phyloP scores from a whole-genome alignment of 164 flowering plant genomes.

The Chimonanthus salicifolius region DNA sequence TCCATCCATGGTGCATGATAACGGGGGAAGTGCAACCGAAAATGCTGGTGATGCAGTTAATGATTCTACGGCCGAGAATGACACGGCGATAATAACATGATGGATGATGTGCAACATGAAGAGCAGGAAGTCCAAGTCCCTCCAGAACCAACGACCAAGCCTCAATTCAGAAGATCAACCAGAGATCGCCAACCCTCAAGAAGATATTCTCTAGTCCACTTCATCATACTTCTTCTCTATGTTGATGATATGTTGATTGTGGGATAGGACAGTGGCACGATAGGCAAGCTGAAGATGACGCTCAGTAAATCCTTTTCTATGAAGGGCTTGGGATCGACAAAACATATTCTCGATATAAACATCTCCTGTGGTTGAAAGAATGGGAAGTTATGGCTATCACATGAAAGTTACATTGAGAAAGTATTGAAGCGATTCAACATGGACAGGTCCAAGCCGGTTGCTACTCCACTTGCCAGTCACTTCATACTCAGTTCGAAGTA shows the following conservation, averaged over 20 bases:
- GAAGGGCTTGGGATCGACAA: constrained; percentile 2
- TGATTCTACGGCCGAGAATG: background rate
- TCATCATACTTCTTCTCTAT: background rate
- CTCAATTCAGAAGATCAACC: background rate
- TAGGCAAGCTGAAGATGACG: background rate
- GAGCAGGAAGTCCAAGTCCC: background rate
- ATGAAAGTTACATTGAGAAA: constrained; percentile 3
- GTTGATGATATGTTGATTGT: constrained; percentile 8
- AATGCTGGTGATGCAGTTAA: background rate
- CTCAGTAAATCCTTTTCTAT: background rate
- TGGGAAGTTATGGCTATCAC: background rate
- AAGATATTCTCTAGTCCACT: background rate
- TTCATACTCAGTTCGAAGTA: background rate
- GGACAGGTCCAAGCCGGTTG: background rate
- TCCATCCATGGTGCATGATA: background rate
- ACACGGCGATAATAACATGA: background rate
- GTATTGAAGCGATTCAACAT: constrained; percentile 2
- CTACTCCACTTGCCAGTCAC: background rate
- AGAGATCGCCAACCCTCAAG: background rate
- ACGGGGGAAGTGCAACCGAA: background rate
- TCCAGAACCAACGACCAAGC: background rate
- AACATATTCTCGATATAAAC: constrained; percentile 4
- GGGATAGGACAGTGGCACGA: background rate
- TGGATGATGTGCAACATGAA: background rate
- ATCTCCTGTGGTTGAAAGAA: background rate